Conservation (phyloP, 352 stramenopile species). For the Phytopythium litorale region DNA sequence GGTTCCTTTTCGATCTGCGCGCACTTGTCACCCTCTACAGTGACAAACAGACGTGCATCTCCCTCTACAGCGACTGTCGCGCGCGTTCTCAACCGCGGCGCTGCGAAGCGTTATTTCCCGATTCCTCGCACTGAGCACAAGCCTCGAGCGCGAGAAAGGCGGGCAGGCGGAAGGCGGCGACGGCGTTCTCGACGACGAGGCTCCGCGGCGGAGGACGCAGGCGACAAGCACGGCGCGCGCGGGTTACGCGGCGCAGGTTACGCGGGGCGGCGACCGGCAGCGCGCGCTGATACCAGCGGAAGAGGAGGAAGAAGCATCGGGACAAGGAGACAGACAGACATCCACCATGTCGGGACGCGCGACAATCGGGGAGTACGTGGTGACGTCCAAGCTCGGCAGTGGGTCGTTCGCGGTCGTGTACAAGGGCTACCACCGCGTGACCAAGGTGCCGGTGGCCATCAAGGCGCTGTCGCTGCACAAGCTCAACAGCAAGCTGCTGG, state of each 20-base stretch:
- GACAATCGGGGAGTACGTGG: slow-evolving; percentile 82
- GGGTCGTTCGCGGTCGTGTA: slow-evolving; percentile 93
- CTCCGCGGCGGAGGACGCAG: too few relatives aligned
- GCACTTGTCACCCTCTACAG: neutral
- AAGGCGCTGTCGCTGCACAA: slow-evolving; percentile 94
- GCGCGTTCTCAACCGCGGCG: neutral
- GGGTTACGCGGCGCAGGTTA: too few relatives aligned
- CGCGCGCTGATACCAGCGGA: too few relatives aligned
- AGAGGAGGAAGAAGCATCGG: neutral
- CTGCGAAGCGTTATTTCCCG: neutral
- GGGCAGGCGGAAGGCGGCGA: too few relatives aligned
- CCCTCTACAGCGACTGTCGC: neutral
- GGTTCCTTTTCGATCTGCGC: neutral
- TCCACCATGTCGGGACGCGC: slow-evolving; percentile 47
- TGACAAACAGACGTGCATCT: neutral
- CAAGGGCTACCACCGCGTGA: slow-evolving; percentile 75
- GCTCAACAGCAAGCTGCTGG: slow-evolving; percentile 93
- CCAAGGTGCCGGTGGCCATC: slow-evolving; percentile 85
- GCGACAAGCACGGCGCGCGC: too few relatives aligned
- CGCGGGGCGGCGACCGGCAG: too few relatives aligned
- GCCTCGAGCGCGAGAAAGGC: neutral
- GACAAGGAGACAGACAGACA: too few relatives aligned
- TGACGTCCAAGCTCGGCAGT: slow-evolving; percentile 89
- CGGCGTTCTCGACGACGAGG: too few relatives aligned
- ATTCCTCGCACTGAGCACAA: neutral